phyloP scores from a whole-genome alignment of 2,329 filamentous ascomycete genomes.

The Penicillium psychrosexuale region DNA sequence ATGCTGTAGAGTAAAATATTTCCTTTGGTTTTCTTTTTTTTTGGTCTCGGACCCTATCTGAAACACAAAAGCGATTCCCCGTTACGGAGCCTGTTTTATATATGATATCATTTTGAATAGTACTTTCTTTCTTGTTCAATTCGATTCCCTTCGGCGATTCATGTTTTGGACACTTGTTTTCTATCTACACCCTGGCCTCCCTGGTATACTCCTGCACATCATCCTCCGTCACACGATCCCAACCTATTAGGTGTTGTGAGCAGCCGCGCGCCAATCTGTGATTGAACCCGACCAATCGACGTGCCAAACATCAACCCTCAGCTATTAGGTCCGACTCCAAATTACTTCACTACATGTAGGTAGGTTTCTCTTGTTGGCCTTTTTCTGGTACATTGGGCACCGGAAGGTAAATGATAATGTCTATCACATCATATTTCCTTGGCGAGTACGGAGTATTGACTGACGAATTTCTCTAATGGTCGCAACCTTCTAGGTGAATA shows the following conservation, averaged over 20 bases:
- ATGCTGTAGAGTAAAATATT: conserved; percentile 36
- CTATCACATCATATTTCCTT: no score
- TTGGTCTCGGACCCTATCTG: conserved; percentile 14
- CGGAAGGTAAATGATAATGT: no score
- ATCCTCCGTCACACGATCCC: background rate
- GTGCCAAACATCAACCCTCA: background rate
- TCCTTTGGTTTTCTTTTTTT: conserved; percentile 2
- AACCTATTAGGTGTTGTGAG: background rate
- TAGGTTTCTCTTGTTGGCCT: no score
- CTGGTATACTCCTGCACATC: background rate
- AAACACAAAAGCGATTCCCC: conserved; percentile 24
- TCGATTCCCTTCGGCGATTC: background rate
- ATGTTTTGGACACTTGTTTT: background rate
- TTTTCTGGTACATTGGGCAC: no score
- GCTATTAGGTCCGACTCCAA: no score
- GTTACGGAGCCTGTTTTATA: conserved; percentile 18
- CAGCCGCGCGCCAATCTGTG: background rate
- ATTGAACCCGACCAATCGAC: background rate
- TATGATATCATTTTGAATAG: conserved; percentile 23
- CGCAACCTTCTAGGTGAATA: background rate
- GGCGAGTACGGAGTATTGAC: no score
- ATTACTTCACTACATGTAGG: no score
- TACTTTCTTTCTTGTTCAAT: conserved; percentile 6
- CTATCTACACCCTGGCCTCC: background rate
- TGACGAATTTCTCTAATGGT: no score